Base-by-base conservation (phyloP, 805 yeast genomes). In the Sungouiella blattae region DNA sequence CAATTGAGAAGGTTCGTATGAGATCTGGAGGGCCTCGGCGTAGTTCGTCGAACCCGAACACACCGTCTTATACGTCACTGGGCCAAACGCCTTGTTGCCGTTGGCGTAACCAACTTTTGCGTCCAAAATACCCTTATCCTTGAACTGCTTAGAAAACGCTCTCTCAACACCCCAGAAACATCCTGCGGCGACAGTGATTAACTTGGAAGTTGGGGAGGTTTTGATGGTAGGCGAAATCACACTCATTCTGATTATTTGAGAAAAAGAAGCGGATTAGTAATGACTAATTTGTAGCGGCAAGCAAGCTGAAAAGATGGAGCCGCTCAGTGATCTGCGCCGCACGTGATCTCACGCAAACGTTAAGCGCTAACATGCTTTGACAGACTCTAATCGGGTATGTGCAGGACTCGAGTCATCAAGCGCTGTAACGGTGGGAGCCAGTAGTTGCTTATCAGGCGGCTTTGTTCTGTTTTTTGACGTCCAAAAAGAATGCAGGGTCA, bases 161-260 rank as follows among this genome's bases (percentile, higher is more conserved):
- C 82, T 84, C 51, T 91, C 97, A 11, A 83, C 87, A 13, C 94
- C 94, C 95, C 95, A 85, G 64, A 83, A 85, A 53, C 95, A 85
- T 3, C 80, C 81, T 0, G 77, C 79, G 4, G 79, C 77, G 21
- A 73, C 50, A 1, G 73, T 68, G 32, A 68, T 44, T 15, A 65
- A 41, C 36, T 59, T 53, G 28, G 70, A 50, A 4, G 66, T 55
- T 1, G 62, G 17, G 1, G 69, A 58, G n/a, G 60, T 55, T 25
- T 49, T 53, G 18, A 67, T 39, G 1, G 65, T 55, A 3, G 68
- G 64, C 2, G 72, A 67, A 11, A 60, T 25, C n/a, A 42, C 25
- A 21, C 26, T 31, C 29, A 44, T 17, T 17, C 20, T 28, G 15
- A 32, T 8, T 35, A 38, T 32, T 25, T 11, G 16, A 2, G 14